A percentile compares a stretch with the other conserved stretches of the same genome.
Conservation (phyloP, 495 filamentous ascomycete species). For the Glarea lozoyensis region DNA sequence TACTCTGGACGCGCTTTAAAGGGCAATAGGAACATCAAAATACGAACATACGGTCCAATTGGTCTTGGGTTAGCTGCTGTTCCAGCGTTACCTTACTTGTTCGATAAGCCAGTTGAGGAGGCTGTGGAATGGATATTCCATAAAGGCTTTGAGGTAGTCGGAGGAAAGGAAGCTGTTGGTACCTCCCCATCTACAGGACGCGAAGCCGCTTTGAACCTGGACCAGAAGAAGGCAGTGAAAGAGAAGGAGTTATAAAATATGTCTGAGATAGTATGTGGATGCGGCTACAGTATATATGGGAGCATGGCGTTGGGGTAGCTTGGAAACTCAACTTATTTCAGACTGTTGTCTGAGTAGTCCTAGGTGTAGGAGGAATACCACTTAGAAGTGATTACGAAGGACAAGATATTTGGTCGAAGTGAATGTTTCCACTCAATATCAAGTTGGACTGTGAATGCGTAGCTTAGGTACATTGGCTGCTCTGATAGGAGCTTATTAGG, state of each 20-base stretch:
- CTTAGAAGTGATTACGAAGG: too few species aligned
- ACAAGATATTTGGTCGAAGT: too few species aligned
- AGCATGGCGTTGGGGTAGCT: slow-evolving; percentile 1
- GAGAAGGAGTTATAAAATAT: slow-evolving; percentile 45
- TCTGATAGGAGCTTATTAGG: too few species aligned
- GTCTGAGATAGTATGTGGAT: background rate
- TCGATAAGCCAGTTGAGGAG: slow-evolving; percentile 88
- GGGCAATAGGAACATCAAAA: slow-evolving; percentile 57
- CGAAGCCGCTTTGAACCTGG: slow-evolving; percentile 38
- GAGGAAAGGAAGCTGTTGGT: slow-evolving; percentile 48
- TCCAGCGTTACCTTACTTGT: slow-evolving; percentile 79
- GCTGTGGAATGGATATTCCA: slow-evolving; percentile 87
- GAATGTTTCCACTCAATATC: too few species aligned
- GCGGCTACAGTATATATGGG: background rate
- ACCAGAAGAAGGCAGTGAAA: slow-evolving; percentile 30
- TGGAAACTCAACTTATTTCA: slow-evolving; percentile 1
- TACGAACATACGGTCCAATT: slow-evolving; percentile 83
- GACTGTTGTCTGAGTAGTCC: too few species aligned
- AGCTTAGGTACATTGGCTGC: too few species aligned
- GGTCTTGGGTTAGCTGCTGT: slow-evolving; percentile 84
- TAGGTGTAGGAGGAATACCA: too few species aligned
- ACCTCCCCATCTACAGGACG: slow-evolving; percentile 42
- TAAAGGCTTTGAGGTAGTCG: slow-evolving; percentile 59
- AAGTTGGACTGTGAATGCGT: too few species aligned
- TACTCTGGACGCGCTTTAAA: slow-evolving; percentile 81